These are phyloP conservation scores for Trametes meyenii DNA, from an alignment of 768 basidiomycete species.

Conservation along the genomic window DNA sequence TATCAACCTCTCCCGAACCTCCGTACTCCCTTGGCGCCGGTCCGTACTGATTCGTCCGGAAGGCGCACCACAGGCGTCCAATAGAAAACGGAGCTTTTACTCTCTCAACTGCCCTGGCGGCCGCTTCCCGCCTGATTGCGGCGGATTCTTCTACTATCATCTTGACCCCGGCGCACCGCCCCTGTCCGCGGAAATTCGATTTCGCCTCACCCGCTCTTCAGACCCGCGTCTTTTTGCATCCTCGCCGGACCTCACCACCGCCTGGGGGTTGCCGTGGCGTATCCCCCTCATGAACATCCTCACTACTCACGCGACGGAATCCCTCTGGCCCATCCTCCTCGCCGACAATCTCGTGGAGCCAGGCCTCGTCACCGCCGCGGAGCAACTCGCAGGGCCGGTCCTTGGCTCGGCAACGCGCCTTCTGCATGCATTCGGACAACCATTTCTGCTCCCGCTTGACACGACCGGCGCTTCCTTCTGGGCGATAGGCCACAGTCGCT, in stretches of 20 bases:
- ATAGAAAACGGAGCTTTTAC: no score
- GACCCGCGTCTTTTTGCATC: background rate
- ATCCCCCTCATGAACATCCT: background rate
- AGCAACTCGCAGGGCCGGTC: background rate
- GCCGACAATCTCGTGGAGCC: background rate
- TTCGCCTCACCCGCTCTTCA: background rate
- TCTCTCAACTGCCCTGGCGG: no score
- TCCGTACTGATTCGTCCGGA: no score
- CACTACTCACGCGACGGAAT: background rate
- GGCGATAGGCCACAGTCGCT: background rate
- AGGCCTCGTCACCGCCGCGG: background rate
- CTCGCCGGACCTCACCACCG: background rate
- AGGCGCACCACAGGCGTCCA: no score
- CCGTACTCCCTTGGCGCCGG: no score
- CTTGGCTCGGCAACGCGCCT: background rate
- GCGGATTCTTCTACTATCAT: conserved; percentile 3
- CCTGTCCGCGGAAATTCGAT: background rate
- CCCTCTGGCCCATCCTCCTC: background rate
- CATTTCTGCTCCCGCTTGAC: background rate
- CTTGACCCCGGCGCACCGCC: background rate
- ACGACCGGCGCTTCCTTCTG: background rate
- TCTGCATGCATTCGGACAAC: background rate
- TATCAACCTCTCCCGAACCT: no score
- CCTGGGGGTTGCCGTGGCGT: background rate
- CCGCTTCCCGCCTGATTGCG: no score